A percentile compares a stretch with the other conserved stretches of the same genome.
Conservation (phyloP, 2,329 filamentous ascomycete genomes). For the Hypoxylon sp. region DNA sequence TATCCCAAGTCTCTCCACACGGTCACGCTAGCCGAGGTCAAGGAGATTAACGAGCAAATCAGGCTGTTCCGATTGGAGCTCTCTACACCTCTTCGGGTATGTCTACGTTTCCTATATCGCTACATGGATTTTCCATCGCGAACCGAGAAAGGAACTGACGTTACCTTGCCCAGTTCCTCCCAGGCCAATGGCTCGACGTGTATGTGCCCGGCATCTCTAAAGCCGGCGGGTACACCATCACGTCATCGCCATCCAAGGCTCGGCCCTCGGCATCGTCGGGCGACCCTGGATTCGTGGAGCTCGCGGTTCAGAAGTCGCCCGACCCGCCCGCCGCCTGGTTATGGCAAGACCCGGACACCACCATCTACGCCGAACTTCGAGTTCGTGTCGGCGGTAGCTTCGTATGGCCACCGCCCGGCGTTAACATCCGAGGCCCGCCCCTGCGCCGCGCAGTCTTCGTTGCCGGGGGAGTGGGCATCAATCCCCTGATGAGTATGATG, state of each 20-base stretch:
- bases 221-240: constrained; percentile 90
- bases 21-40: constrained; percentile 71
- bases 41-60: constrained; percentile 73
- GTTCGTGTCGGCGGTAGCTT: constrained; percentile 86
- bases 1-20: constrained; percentile 63
- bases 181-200: constrained; percentile 91
- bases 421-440: constrained; percentile 58
- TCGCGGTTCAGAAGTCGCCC: constrained; percentile 80
- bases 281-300: constrained; percentile 70
- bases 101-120: constrained; percentile 6
- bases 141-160: not conserved
- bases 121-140: not conserved
- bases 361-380: constrained; percentile 68
- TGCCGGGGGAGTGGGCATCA: constrained; percentile 85
- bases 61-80: constrained; percentile 75
- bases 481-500: constrained; percentile 82
- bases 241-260: constrained; percentile 74
- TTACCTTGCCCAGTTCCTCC: constrained; percentile 69
- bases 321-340: constrained; percentile 79
- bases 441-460: constrained; percentile 76
- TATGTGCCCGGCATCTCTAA: constrained; percentile 75
- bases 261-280: constrained; percentile 44
- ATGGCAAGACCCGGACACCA: constrained; percentile 68
- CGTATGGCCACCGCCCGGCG: constrained; percentile 74
- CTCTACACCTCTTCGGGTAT: constrained; percentile 62